phyloP scores from a whole-genome alignment of 2,329 filamentous ascomycete species.

The Pyrenophora teres region DNA sequence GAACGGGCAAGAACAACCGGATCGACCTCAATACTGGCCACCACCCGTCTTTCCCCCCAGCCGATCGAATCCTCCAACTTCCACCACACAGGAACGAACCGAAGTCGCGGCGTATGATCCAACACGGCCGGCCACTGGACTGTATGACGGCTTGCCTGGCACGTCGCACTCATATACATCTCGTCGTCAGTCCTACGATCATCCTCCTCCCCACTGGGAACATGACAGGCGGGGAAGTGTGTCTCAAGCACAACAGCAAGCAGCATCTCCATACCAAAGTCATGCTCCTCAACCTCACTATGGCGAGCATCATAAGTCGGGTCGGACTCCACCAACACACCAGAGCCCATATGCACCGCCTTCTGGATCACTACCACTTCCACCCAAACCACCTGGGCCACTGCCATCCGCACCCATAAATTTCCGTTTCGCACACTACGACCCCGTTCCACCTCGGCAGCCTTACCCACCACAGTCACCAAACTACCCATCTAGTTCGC shows the following conservation, averaged over 20 bases:
- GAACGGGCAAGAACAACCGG: conserved; percentile 22
- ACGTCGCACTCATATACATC: conserved; percentile 22
- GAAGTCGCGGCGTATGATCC: conserved; percentile 31
- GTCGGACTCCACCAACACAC: conserved; percentile 28
- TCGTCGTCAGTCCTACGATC: conserved; percentile 35
- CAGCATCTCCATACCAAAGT: conserved; percentile 30
- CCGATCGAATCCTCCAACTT: not conserved
- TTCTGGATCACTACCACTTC: conserved; percentile 27
- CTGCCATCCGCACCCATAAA: conserved; percentile 34
- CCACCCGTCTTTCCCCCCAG: conserved; percentile 2
- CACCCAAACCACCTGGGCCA: conserved; percentile 38
- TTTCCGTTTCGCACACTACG: conserved; percentile 45
- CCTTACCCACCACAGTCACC: conserved; percentile 31
- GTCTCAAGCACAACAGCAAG: conserved; percentile 32
- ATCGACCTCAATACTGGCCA: conserved; percentile 22
- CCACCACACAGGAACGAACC: conserved; percentile 21
- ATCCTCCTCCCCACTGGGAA: conserved; percentile 31
- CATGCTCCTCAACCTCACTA: conserved; percentile 33
- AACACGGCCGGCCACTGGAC: conserved; percentile 28
- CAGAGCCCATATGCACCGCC: conserved; percentile 42
- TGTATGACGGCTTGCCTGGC: conserved; percentile 28
- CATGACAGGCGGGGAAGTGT: conserved; percentile 35
- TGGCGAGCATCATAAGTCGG: conserved; percentile 26
- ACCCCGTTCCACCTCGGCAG: conserved; percentile 35
- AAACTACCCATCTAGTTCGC: conserved; percentile 27